Conservation (phyloP, 2,329 filamentous ascomycete genomes). For the Venturia aucupariae region DNA sequence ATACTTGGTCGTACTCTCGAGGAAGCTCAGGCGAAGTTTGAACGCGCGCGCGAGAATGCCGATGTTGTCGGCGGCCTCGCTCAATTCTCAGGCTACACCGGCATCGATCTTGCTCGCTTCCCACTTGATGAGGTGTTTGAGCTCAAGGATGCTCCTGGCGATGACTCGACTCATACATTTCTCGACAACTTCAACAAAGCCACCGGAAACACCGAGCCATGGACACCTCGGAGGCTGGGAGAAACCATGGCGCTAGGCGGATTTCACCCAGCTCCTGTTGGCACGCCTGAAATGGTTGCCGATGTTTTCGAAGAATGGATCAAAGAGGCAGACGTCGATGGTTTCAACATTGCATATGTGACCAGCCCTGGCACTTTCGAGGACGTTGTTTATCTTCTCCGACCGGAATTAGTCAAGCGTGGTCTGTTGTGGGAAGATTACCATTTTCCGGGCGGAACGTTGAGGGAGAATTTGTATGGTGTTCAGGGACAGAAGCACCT, state of each 20-base stretch:
- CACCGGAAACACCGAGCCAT: conserved; percentile 17
- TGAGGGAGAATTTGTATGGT: conserved; percentile 32
- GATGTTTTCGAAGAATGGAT: conserved; percentile 42
- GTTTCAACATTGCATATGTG: conserved; percentile 37
- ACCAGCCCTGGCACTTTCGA: conserved; percentile 45
- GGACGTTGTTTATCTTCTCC: conserved; percentile 41
- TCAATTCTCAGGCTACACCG: conserved; percentile 21
- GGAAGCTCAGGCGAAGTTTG: conserved; percentile 34
- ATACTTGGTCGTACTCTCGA: conserved; percentile 38
- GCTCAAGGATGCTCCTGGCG: conserved; percentile 10
- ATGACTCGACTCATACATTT: conserved; percentile 13
- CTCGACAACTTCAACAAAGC: conserved; percentile 14
- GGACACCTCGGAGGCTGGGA: conserved; percentile 38
- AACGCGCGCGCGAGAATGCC: conserved; percentile 18
- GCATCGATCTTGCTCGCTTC: conserved; percentile 21
- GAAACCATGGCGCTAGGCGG: conserved; percentile 41
- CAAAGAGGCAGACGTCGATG: conserved; percentile 33
- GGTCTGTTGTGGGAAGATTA: conserved; percentile 23
- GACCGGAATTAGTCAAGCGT: conserved; percentile 39
- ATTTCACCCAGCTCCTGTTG: conserved; percentile 40
- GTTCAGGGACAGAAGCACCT: conserved; percentile 24
- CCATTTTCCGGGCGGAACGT: conserved; percentile 28
- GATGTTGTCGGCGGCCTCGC: conserved; percentile 20
- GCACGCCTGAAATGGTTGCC: conserved; percentile 36
- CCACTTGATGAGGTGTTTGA: conserved; percentile 20